Base-by-base conservation (phyloP, 768 basidiomycete genomes). In the Tephrocybe sp. region DNA sequence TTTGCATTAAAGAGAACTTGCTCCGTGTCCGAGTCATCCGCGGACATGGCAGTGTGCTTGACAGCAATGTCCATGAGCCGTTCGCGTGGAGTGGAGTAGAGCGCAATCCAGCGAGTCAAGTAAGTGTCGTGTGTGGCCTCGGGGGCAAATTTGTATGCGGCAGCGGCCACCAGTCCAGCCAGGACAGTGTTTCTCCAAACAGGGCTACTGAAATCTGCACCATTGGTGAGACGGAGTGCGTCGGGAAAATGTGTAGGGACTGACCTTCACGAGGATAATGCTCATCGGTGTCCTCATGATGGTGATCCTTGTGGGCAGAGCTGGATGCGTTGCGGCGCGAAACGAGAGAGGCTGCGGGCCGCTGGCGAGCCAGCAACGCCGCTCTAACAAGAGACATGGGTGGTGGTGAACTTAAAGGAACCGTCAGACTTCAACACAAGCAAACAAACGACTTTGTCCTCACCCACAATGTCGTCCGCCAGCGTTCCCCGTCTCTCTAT, bases 111-210 rank as follows among this genome's bases (percentile, higher is more conserved):
- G 37, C 78, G 78, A 11, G 86, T 86, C 62, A 90, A 63, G 59
- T 80, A 83, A 44, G 75, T 78, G 52, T 87, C 81, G 33, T 86
- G 79, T 25, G 68, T 70, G 6, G 81, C 76, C 48, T 75, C 69
- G 0, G 89, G 88, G 3, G 86, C 84, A 61, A 74, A 85, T 66
- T 88, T 88, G 72, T 86, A 85, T 54, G 78, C 77, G 10, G 74
- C 78, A 37, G 74, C 80, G 37, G 69, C 76, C 8, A 74, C 69
- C 36, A 84, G 51, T 12, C 79, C 74, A 20, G 75, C 66, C 20
- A 88, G 53, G 33, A 85, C 58, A 2, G 81, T 77, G 54, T 83
- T 84, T 32, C 83, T 72, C 90, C 90, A 91, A 62, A 86, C 77
- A 18, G 82, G 72, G 26, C 78, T 80, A 23, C 70, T 67, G 63